Conservation (phyloP, 345 rosid species). For the Microthlaspi erraticum region DNA sequence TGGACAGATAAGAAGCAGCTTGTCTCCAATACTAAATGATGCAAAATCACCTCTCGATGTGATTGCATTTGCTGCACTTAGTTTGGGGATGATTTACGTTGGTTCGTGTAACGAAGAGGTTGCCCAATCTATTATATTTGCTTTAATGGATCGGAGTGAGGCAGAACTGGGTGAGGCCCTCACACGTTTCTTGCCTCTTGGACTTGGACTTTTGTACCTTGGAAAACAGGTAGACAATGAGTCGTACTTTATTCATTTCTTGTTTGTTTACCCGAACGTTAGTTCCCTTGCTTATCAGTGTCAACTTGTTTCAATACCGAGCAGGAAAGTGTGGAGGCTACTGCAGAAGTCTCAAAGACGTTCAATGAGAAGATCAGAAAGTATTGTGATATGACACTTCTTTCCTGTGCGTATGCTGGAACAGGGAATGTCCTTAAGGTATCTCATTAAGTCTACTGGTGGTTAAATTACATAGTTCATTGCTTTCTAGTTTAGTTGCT, state of each 20-base stretch:
- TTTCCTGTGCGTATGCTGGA: conserved; percentile 98
- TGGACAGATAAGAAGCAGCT: conserved; percentile 64
- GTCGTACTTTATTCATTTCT: conserved; percentile 15
- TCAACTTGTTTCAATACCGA: conserved; percentile 27
- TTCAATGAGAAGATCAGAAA: conserved; percentile 91
- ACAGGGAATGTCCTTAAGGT: conserved; percentile 99
- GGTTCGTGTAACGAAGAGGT: conserved; percentile 98
- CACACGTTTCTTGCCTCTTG: conserved; percentile 83
- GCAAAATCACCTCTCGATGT: conserved; percentile 82
- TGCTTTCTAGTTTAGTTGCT: conserved; percentile 33
- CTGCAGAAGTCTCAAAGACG: conserved; percentile 93
- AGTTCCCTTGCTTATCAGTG: conserved; percentile 27
- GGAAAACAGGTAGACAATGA: conserved; percentile 80
- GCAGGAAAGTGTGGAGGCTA: conserved; percentile 93
- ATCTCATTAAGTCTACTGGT: conserved; percentile 30
- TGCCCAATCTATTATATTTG: conserved; percentile 86
- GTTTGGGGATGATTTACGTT: conserved; percentile 89
- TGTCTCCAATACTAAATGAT: conserved; percentile 74
- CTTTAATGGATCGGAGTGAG: conserved; percentile 84
- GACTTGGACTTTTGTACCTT: conserved; percentile 93
- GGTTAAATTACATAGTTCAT: conserved; percentile 26
- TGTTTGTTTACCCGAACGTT: conserved; percentile 27
- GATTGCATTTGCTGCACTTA: conserved; percentile 82
- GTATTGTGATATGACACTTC: conserved; percentile 86
- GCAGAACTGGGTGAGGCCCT: conserved; percentile 87